Evolutionary conservation across 2,329 filamentous ascomycete genomes (phyloP).

Genomic region (Colletotrichum euphorbiae): DNA sequence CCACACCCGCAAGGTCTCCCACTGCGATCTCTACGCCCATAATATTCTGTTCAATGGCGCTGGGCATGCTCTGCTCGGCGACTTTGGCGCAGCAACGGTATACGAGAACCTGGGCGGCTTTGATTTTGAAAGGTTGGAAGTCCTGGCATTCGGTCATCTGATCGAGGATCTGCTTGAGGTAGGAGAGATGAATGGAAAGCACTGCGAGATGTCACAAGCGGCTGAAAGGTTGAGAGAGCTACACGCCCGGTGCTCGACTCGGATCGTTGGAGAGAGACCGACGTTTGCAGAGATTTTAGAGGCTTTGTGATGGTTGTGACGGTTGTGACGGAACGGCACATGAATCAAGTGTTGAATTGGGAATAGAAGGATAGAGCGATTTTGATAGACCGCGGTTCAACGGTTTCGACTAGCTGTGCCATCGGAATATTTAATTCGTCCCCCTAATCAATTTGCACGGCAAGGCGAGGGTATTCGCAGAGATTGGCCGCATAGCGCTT

Average conservation of each 20-base stretch:
- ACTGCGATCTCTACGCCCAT: constrained; percentile 62
- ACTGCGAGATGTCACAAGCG: constrained; percentile 8
- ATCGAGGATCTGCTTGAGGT: constrained; percentile 55
- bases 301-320: background rate
- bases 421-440: too few relatives aligned
- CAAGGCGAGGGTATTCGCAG: too few relatives aligned
- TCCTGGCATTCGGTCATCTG: constrained; percentile 60
- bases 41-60: constrained; percentile 56
- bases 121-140: constrained; percentile 56
- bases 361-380: too few relatives aligned
- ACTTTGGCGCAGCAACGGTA: constrained; percentile 61
- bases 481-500: too few relatives aligned
- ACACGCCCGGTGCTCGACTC: constrained; percentile 45
- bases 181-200: constrained; percentile 40
- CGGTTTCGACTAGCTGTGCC: too few relatives aligned
- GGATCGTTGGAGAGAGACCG: constrained; percentile 46
- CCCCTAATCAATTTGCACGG: too few relatives aligned
- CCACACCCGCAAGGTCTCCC: constrained; percentile 55
- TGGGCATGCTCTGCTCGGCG: constrained; percentile 58
- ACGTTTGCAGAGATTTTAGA: constrained; percentile 45
- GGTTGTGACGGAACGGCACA: background rate
- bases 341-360: background rate
- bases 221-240: constrained; percentile 44
- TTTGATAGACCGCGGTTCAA: too few relatives aligned
- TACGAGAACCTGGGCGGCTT: constrained; percentile 48